These are phyloP conservation scores for Sextonia rubra DNA, from an alignment of 164 flowering plant genomes.

Conservation along the genomic window DNA sequence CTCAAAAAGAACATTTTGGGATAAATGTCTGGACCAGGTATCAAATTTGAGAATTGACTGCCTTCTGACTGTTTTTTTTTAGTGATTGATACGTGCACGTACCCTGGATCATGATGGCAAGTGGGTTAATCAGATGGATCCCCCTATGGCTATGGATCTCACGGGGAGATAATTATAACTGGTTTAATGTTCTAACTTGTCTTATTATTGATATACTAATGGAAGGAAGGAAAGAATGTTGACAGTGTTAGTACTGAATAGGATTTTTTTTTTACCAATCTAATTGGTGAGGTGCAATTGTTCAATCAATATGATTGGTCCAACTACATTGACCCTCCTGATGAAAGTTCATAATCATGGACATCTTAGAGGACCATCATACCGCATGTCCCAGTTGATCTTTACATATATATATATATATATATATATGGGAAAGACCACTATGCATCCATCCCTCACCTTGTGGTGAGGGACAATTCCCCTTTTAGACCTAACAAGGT, in stretches of 20 bases:
- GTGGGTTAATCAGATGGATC: neutral
- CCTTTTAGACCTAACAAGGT: no score
- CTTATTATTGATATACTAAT: neutral
- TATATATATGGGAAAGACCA: no score
- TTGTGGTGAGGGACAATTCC: no score
- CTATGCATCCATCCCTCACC: no score
- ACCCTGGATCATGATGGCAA: neutral
- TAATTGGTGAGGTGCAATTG: no score
- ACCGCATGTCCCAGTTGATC: no score
- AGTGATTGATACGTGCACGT: neutral
- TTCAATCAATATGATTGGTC: no score
- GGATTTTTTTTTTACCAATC: no score
- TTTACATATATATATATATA: no score
- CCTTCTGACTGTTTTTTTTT: neutral
- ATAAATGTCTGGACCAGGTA: constrained; percentile 63
- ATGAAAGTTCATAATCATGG: no score
- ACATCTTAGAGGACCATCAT: no score
- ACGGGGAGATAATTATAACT: neutral
- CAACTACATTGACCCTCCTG: no score
- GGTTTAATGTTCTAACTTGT: neutral
- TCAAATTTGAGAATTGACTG: neutral
- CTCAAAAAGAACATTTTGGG: constrained; percentile 57
- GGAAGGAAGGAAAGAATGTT: neutral
- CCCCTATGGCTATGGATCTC: neutral
- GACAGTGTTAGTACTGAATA: neutral